phyloP scores from a whole-genome alignment of 352 stramenopile species.

The Globisporangium cederbergense region DNA sequence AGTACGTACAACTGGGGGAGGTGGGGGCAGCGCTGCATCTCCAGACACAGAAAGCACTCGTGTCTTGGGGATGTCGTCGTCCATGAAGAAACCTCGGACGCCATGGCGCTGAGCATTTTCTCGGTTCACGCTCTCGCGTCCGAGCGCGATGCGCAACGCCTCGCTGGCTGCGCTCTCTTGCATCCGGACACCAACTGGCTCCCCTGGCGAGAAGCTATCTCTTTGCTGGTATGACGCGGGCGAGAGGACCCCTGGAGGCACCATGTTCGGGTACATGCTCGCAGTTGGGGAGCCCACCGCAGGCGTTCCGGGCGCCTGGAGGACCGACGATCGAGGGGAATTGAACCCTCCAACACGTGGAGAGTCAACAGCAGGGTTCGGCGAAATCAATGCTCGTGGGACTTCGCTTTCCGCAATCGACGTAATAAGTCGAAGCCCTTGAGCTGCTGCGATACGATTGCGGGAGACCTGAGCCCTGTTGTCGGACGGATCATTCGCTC shows the following conservation, averaged over 20 bases:
- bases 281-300: conserved; percentile 41
- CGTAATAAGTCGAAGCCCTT: conserved; percentile 79
- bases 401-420: conserved; percentile 81
- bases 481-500: conserved; percentile 25
- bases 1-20: conserved; percentile 5
- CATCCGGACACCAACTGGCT: conserved; percentile 18
- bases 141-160: conserved; percentile 71
- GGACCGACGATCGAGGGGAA: conserved; percentile 65
- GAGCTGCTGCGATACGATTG: conserved; percentile 39
- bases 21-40: conserved; percentile 6
- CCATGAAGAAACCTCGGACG: conserved; percentile 16
- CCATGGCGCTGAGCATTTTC: conserved; percentile 36
- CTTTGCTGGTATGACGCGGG: conserved; percentile 82
- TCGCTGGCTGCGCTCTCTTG: conserved; percentile 51
- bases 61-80: conserved; percentile 40
- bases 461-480: conserved; percentile 21
- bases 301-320: conserved; percentile 74
- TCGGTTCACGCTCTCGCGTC: conserved; percentile 66
- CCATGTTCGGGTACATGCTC: conserved; percentile 48
- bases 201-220: conserved; percentile 46
- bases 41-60: conserved; percentile 27
- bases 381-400: conserved; percentile 74
- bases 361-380: conserved; percentile 84
- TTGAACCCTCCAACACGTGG: conserved; percentile 72
- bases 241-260: conserved; percentile 49